Percentiles rank a stretch among this genome's conserved stretches.
Conservation (phyloP, 176 grass and related monocot genomes). For the Cymbopogon citratus region DNA sequence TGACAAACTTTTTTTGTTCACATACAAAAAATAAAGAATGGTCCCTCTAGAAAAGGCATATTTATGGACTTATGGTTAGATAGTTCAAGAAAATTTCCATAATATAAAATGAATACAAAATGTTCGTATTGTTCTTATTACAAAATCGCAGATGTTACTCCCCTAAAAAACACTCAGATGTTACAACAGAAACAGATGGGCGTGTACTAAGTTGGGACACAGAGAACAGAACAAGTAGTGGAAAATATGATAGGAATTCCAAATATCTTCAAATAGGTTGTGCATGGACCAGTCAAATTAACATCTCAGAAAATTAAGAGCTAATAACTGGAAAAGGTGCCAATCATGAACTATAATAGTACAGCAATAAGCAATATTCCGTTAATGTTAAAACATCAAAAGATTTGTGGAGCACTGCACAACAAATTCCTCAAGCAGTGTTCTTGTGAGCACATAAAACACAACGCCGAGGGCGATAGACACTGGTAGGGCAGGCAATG, state of each 20-base stretch:
- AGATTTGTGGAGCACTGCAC: constrained; percentile 69
- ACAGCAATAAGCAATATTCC: constrained; percentile 24
- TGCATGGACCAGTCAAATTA: neutral
- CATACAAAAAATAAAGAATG: neutral
- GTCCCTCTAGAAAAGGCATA: neutral
- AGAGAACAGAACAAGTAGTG: neutral
- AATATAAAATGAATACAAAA: neutral
- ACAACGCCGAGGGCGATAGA: constrained; percentile 62
- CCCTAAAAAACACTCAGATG: neutral
- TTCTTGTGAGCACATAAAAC: constrained; percentile 85
- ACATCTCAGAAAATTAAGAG: constrained; percentile 14
- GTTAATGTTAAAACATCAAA: constrained; percentile 79
- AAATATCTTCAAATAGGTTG: neutral
- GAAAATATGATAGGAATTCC: neutral
- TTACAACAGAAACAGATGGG: neutral
- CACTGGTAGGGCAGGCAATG: constrained; percentile 55
- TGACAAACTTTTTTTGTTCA: neutral
- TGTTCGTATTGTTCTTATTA: neutral
- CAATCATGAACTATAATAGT: neutral
- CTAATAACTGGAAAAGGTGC: neutral
- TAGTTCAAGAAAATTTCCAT: neutral
- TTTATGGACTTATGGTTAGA: neutral
- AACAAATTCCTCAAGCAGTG: constrained; percentile 52
- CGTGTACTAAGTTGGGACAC: neutral
- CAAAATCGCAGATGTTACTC: neutral